Conservation (phyloP, 495 filamentous ascomycete species). For the Hypoxylon perforatum region DNA sequence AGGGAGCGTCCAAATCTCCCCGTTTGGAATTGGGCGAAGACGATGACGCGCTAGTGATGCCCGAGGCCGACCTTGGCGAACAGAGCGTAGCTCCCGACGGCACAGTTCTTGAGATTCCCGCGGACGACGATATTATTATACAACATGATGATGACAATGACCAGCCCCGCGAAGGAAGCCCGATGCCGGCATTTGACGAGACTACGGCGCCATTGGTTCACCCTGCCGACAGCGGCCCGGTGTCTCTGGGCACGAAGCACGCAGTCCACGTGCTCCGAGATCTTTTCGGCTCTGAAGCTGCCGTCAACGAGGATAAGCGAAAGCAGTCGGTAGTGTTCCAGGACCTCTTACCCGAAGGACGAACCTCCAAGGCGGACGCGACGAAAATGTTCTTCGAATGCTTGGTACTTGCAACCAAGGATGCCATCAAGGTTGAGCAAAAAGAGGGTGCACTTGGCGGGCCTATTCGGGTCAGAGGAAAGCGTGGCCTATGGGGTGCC, state of each 20-base stretch:
- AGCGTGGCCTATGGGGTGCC: conserved; percentile 91
- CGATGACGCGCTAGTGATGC: conserved; percentile 58
- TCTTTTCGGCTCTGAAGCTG: conserved; percentile 76
- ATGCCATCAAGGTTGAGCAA: conserved; percentile 98
- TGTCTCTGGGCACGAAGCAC: conserved; percentile 90
- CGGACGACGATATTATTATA: conserved; percentile 63
- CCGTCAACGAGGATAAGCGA: conserved; percentile 69
- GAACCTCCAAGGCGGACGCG: conserved; percentile 84
- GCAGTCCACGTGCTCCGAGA: conserved; percentile 95
- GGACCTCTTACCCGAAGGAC: conserved; percentile 83
- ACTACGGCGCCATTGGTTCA: conserved; percentile 78
- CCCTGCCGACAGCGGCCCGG: conserved; percentile 81
- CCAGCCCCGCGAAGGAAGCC: conserved; percentile 53
- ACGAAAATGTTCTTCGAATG: conserved; percentile 99
- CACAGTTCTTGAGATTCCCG: conserved; percentile 73
- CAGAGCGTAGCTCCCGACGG: conserved; percentile 60
- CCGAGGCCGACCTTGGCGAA: conserved; percentile 61
- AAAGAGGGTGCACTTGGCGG: conserved; percentile 75
- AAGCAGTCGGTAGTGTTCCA: conserved; percentile 90
- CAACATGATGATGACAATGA: conserved; percentile 66
- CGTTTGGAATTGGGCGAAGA: conserved; percentile 77
- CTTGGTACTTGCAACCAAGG: conserved; percentile 94
- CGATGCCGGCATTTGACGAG: conserved; percentile 74
- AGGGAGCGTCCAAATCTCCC: conserved; percentile 68
- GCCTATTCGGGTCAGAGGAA: conserved; percentile 81